Evolutionary conservation across 2,329 filamentous ascomycete species (phyloP), one percentile per base, ranked within the genome.

Genomic region (Cytospora piceae): DNA sequence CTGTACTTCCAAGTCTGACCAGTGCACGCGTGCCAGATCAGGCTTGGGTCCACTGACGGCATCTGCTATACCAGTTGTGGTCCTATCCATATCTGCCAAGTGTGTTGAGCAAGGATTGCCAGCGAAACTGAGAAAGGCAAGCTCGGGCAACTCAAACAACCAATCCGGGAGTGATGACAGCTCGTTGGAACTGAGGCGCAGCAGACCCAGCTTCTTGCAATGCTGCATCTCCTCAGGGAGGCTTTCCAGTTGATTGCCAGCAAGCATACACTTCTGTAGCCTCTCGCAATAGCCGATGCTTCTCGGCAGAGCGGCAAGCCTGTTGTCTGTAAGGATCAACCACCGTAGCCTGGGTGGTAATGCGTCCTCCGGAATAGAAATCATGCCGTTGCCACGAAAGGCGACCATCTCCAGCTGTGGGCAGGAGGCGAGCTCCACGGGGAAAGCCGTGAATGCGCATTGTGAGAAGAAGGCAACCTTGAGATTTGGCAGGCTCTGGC

Each of bases 181-280:
- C 6, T 71, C 68, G 70, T 84, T 84, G 27, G 77, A 75, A 27
- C 79, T 79, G 37, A 83, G 72, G 29, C 81, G 75, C 51, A 83
- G 71, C 39, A 83, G 71, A 7, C 75, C 77, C 42, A 83, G 75
- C 65, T 79, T 78, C 53, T 71, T 74, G 73, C 81, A 83, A n/a
- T 70, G 70, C 5, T 72, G 72, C 80, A 84, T 81, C 59, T 77
- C 74, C 20, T 70, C 70, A 2, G 81, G 81, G 11, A 84, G 72
- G 49, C 57, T 58, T 0, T 67, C 70, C 29, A 83, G 74, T n/a
- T 65, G 71, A 69, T 83, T 83, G 17, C 80, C 81, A 1, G 81
- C 77, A n/a, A 83, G 71, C 79, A 82, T 80, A 69, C 81, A 82
- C 71, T 82, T 82, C 68, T 83, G 77, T 5, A 83, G 73, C 14